phyloP scores from a whole-genome alignment of 306 rosid species.

The Comarum palustre region DNA sequence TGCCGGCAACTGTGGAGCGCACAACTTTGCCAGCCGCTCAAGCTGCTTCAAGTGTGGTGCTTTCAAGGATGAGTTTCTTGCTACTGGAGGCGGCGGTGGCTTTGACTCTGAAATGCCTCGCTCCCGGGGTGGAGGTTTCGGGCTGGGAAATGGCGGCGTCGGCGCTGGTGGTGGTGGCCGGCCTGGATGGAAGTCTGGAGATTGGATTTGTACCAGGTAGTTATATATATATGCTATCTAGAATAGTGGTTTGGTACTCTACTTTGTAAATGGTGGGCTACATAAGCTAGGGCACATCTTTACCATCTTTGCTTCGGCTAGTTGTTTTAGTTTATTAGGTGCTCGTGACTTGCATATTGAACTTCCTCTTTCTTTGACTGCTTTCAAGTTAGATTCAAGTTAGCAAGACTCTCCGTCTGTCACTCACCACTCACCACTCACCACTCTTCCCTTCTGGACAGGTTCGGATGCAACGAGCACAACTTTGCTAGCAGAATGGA shows the following conservation, averaged over 20 bases:
- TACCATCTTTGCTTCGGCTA: not conserved
- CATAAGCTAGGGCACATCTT: not conserved
- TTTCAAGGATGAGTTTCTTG: constrained; percentile 66
- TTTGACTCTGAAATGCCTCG: constrained; percentile 45
- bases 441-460: constrained; percentile 23
- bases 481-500: constrained; percentile 97
- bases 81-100: constrained; percentile 28
- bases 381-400: constrained; percentile 20
- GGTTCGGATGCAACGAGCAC: constrained; percentile 95
- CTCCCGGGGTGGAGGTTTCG: constrained; percentile 47
- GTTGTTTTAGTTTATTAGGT: constrained; percentile 2
- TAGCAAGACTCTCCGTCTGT: constrained; percentile 11
- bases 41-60: constrained; percentile 98
- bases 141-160: constrained; percentile 19
- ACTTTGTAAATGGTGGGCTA: not conserved
- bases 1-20: constrained; percentile 73
- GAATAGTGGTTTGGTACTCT: not conserved
- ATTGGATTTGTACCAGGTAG: constrained; percentile 94
- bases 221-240: not conserved
- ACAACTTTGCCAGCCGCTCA: constrained; percentile 90
- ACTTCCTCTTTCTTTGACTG: constrained; percentile 43
- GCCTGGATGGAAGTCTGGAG: constrained; percentile 98
- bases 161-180: constrained; percentile 33
- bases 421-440: not conserved
- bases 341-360: constrained; percentile 10